Evolutionary conservation across 2,329 filamentous ascomycete genomes (phyloP).

Genomic region (Microdochium nivale): DNA sequence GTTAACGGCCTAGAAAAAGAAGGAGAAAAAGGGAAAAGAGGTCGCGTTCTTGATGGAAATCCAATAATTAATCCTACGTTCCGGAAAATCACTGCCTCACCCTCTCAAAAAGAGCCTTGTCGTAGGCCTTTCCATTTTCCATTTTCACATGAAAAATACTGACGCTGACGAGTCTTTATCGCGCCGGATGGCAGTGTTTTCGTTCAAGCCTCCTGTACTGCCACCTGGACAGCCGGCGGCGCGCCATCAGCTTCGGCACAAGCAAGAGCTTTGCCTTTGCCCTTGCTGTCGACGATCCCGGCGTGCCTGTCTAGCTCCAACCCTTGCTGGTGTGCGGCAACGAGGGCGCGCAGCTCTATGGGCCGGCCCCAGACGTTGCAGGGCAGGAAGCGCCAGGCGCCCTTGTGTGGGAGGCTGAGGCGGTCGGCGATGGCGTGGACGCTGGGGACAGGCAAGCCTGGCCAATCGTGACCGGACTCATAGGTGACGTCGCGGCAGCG

Average conservation of each 20-base stretch:
- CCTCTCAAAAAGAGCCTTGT: too few relatives aligned
- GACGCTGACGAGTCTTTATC: too few relatives aligned
- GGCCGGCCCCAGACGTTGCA: conserved; percentile 22
- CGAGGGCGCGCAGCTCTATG: conserved; percentile 18
- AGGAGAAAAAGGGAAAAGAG: too few relatives aligned
- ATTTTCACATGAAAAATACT: too few relatives aligned
- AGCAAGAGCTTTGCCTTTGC: not conserved
- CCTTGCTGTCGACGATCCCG: not conserved
- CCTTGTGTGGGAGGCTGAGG: conserved; percentile 13
- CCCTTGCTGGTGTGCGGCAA: not conserved
- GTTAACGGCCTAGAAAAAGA: too few relatives aligned
- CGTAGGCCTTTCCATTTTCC: too few relatives aligned
- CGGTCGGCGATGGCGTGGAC: conserved; percentile 19
- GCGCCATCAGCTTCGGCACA: not conserved
- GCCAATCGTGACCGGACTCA: conserved; percentile 11
- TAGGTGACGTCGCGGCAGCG: conserved; percentile 15
- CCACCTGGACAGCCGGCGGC: too few relatives aligned
- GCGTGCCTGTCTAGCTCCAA: not conserved
- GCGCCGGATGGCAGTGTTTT: too few relatives aligned
- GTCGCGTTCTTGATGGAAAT: too few relatives aligned
- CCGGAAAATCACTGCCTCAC: too few relatives aligned
- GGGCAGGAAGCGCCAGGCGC: conserved; percentile 23
- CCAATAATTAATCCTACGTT: too few relatives aligned
- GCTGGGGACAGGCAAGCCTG: conserved; percentile 17
- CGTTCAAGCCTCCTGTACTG: too few relatives aligned